Evolutionary conservation across 768 basidiomycete species (phyloP).

Genomic region (Tulasnella sp.): DNA sequence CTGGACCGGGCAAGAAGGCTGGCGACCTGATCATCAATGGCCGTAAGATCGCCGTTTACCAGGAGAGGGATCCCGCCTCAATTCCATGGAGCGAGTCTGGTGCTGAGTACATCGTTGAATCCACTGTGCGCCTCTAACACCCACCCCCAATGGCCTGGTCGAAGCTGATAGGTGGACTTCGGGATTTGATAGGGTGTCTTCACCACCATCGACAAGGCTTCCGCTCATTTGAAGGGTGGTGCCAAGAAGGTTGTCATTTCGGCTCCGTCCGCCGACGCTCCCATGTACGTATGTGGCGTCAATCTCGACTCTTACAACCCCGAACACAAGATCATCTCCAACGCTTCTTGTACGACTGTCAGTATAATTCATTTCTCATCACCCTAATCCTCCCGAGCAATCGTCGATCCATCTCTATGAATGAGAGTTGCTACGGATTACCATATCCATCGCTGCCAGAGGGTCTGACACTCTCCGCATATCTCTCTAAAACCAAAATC

Average conservation of each 20-base stretch:
- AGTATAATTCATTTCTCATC: background rate
- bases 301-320: slow-evolving; percentile 91
- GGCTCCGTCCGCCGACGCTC: slow-evolving; percentile 94
- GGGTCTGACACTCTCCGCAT: background rate
- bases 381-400: too few relatives aligned
- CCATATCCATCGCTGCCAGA: background rate
- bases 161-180: background rate
- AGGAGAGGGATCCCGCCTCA: slow-evolving; percentile 78
- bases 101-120: slow-evolving; percentile 93
- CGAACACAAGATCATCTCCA: slow-evolving; percentile 90
- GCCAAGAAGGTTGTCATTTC: slow-evolving; percentile 99
- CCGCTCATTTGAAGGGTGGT: slow-evolving; percentile 92
- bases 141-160: background rate
- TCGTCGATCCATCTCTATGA: background rate
- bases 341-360: slow-evolving; percentile 93
- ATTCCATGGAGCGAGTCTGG: slow-evolving; percentile 79
- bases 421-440: background rate
- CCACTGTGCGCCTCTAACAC: slow-evolving; percentile 57
- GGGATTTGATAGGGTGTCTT: slow-evolving; percentile 70
- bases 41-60: slow-evolving; percentile 69
- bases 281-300: slow-evolving; percentile 93
- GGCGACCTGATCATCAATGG: slow-evolving; percentile 86
- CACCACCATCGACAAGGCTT: slow-evolving; percentile 91
- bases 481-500: background rate
- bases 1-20: slow-evolving; percentile 50